Evolutionary conservation across 192 early-diverging fungal genomes (phyloP), one percentile per base, ranked within the genome.

Genomic region (Backusella liffmaniae): DNA sequence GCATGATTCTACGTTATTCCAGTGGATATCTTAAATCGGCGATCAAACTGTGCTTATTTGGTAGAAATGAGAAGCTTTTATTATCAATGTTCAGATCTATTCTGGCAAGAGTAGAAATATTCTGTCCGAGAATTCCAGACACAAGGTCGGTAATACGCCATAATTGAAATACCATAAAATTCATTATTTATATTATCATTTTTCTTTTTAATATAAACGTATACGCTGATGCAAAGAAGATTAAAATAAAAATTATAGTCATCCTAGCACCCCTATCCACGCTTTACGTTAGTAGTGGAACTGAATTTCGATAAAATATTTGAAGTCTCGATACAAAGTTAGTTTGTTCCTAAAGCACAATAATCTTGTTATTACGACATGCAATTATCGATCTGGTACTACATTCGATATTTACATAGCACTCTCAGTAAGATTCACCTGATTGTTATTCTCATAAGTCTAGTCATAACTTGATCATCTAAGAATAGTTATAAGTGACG

Each of bases 21-120:
- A 62, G 56, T 62, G 56, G 56, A 62, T 62, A 10, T 62, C 56
- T 62, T 62, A 26, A 62, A 62, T 62, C 56, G 56, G 23, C 56
- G 56, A 62, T 62, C 56, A 12, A 62, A 62, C 3, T 62, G 18
- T 26, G 23, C 56, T 10, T 62, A 62, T 62, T 62, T 62, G 9
- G 56, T 29, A 62, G 29, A 62, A 29, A 59, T 59, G 23, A 59
- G 23, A 10, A 62, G 56, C 56, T 6, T 44, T 16, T 49, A 49
- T 1, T 26, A 59, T 59, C 10, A 21, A 59, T 12, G 23, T 59
- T 62, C 56, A 62, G 56, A 62, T 62, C 23, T 49, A 62, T 62
- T 62, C 23, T 62, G 56, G 29, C 56, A 62, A 29, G 56, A 62
- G 26, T 62, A 62, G 12, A 62, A 29, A 15, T 62, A 62, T 29